Base-by-base conservation (phyloP, 2,329 filamentous ascomycete species). In the Stachybotrys chartarum region DNA sequence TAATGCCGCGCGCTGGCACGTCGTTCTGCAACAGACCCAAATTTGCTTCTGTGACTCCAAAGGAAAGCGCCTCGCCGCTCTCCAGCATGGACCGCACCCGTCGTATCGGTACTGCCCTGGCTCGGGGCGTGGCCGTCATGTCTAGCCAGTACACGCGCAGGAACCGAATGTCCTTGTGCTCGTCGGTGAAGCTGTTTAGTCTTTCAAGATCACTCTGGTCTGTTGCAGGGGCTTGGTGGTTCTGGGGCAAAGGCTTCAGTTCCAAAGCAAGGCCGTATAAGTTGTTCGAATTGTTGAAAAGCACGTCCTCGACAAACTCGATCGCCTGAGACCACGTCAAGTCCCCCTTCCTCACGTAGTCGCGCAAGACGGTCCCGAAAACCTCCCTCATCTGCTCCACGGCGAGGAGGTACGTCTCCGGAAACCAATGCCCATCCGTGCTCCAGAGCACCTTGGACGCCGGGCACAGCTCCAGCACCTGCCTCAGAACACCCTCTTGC, bases 81-180 rank as follows among this genome's bases (percentile, higher is more conserved):
- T 69, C 64, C 0, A 84, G 65, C 6, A 79, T 70, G 3, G 74
- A 73, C 32, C 75, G 65, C 30, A 85, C 81, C 46, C 79, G 78
- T 1, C 76, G 73, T 48, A 88, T 78, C 0, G 90, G 88, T 2
- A 94, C 71, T 58, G 90, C 80, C 3, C 88, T 81, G 60, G 83
- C 78, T 16, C 88, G 80, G 0, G 84, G 68, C 3, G 81, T 87
- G 2, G 83, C 83, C n/a, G 88, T 90, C 68, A 88, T 87, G 69
- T 95, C 90, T 30, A 88, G 75, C 84, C 87, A 95, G 68, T 88
- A 86, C 12, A 93, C 74, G 58, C 89, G 85, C 17, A 95, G 70
- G 63, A 86, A 92, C 57, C 85, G 83, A 5, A 84, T 72, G 0
- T 72, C 67, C 0, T 77, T 70, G 54, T 85, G 76, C 17, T 71